Percentiles rank a stretch among this genome's conserved stretches.
Conservation (phyloP, 2,329 filamentous ascomycete species). For the Ceratocystis papillata region DNA sequence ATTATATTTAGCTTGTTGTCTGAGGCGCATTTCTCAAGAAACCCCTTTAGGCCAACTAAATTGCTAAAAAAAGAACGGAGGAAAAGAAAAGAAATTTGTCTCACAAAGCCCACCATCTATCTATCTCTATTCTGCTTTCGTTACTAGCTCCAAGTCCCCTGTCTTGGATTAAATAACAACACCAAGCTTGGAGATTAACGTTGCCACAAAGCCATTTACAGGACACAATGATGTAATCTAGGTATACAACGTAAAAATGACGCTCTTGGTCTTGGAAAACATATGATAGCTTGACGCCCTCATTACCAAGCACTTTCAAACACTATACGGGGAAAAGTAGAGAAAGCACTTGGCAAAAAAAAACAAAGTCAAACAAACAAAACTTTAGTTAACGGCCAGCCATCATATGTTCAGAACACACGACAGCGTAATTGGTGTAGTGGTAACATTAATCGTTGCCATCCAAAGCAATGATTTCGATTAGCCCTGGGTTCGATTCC, state of each 20-base stretch:
- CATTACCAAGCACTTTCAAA: no score
- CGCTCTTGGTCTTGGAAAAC: no score
- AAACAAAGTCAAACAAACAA: background rate
- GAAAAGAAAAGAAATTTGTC: background rate
- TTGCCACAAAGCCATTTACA: background rate
- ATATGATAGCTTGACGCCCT: no score
- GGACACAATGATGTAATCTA: background rate
- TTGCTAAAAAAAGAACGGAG: slow-evolving; percentile 5
- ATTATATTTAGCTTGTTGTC: background rate
- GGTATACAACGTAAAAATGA: no score
- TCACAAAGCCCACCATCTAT: background rate
- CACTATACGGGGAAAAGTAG: no score
- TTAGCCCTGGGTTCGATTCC: slow-evolving; percentile 25
- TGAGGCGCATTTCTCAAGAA: background rate
- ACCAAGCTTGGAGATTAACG: background rate
- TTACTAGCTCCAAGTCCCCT: no score
- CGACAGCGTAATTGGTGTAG: slow-evolving; percentile 23
- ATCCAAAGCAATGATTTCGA: slow-evolving; percentile 23
- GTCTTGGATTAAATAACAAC: background rate
- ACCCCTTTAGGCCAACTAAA: background rate
- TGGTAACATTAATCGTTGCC: slow-evolving; percentile 25
- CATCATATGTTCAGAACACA: background rate
- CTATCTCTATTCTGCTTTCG: background rate
- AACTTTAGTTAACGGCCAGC: background rate
- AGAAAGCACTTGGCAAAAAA: no score